Conservation (phyloP, 805 yeast species). For the Lachancea fermentati region DNA sequence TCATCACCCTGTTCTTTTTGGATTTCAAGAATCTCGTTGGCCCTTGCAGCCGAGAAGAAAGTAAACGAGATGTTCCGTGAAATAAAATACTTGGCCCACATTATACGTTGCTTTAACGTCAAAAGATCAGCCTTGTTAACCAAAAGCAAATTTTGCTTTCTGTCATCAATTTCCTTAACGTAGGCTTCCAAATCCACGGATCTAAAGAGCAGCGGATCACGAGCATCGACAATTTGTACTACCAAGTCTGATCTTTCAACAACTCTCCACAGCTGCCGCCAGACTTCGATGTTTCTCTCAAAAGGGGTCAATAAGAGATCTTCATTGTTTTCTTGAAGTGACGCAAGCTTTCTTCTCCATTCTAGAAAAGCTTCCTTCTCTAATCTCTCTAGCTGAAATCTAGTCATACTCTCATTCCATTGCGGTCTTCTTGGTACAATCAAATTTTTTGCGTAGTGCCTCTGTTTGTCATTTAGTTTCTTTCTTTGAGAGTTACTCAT, state of each 20-base stretch:
- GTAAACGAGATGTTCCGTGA: conserved; percentile 70
- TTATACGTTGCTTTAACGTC: conserved; percentile 65
- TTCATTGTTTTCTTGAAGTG: conserved; percentile 67
- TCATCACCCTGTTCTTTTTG: conserved; percentile 39
- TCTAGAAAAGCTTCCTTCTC: conserved; percentile 88
- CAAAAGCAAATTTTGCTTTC: conserved; percentile 72
- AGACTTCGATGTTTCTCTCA: conserved; percentile 94
- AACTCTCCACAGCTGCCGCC: conserved; percentile 98
- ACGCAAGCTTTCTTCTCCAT: conserved; percentile 90
- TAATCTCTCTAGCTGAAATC: conserved; percentile 70
- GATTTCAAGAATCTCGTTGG: conserved; percentile 67
- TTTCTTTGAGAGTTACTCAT: conserved; percentile 63
- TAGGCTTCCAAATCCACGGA: conserved; percentile 82
- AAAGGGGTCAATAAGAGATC: conserved; percentile 90
- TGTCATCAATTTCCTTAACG: conserved; percentile 68
- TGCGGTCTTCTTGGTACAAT: conserved; percentile 90
- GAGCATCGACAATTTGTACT: conserved; percentile 96
- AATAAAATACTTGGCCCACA: conserved; percentile 83
- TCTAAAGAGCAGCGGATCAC: conserved; percentile 87
- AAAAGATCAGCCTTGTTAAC: conserved; percentile 93
- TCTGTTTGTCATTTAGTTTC: conserved; percentile 54
- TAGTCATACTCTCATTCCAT: conserved; percentile 72
- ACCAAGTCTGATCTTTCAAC: conserved; percentile 90
- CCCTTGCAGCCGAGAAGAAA: conserved; percentile 86
- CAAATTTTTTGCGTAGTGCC: conserved; percentile 61